Percentiles rank a stretch among this genome's conserved stretches.
Evolutionary conservation across 2,329 filamentous ascomycete genomes (phyloP).

Genomic region (Fusarium paranaense): DNA sequence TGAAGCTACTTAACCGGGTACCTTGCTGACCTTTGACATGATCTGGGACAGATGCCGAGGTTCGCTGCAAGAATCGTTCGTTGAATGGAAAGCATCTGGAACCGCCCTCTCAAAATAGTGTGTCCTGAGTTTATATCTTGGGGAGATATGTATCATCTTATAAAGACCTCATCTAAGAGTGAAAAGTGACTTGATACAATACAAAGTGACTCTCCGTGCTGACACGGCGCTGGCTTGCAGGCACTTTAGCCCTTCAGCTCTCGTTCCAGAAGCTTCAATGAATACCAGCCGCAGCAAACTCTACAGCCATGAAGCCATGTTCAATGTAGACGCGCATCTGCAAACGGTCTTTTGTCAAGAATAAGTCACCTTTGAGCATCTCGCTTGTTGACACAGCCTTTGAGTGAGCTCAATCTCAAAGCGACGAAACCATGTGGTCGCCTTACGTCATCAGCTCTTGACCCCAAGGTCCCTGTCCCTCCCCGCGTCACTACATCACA

Average conservation of each 20-base stretch:
- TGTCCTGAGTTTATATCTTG: not conserved
- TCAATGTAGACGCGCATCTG: not conserved
- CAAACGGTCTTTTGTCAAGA: not conserved
- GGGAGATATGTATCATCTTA: not conserved
- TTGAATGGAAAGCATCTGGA: not conserved
- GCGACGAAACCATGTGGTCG: conserved; percentile 15
- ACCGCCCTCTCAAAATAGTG: not conserved
- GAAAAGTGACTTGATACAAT: not conserved
- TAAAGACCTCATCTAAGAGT: not conserved
- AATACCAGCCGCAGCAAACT: not conserved
- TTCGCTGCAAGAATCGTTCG: not conserved
- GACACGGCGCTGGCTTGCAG: not conserved
- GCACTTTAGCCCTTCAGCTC: not conserved
- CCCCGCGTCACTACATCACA: conserved; percentile 40
- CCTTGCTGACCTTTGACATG: not conserved
- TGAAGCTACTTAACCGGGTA: not conserved
- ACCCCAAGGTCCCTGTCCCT: not conserved
- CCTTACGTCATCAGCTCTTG: conserved; percentile 35
- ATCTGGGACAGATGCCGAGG: not conserved
- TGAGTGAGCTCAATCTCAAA: not conserved
- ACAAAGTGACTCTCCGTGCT: not conserved
- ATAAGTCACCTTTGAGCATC: not conserved
- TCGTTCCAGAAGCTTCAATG: not conserved
- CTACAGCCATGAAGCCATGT: not conserved
- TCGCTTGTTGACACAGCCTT: not conserved